A percentile compares a stretch with the other conserved stretches of the same genome.
These are phyloP conservation scores for Angophora floribunda DNA, from an alignment of 345 rosid genomes.

Conservation along the genomic window DNA sequence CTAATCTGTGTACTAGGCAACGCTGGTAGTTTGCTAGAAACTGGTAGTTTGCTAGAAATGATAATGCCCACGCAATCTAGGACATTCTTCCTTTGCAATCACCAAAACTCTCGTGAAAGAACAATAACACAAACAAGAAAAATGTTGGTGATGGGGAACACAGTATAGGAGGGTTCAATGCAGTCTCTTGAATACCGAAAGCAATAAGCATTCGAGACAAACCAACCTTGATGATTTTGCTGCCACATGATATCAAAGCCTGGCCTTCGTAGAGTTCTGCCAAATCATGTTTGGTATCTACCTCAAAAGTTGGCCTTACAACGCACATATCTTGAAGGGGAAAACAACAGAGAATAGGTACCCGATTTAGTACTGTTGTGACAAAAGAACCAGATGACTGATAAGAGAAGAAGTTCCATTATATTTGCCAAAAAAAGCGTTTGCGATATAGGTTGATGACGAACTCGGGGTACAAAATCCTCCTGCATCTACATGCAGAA, in stretches of 20 bases:
- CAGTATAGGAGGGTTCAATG: not conserved
- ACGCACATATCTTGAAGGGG: accelerated
- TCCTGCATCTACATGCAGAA: not conserved
- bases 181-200: not conserved
- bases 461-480: not conserved
- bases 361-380: not conserved
- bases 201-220: not conserved
- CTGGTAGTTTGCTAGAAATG: not conserved
- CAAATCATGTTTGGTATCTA: not conserved
- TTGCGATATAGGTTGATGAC: not conserved
- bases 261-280: not conserved
- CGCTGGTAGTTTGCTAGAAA: not conserved
- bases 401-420: not conserved
- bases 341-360: not conserved
- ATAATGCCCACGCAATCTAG: not conserved
- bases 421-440: not conserved
- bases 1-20: not conserved
- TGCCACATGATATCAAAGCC: not conserved
- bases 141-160: not conserved
- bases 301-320: not conserved
- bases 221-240: not conserved
- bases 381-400: not conserved
- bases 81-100: not conserved
- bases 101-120: not conserved
- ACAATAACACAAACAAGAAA: not conserved